These are phyloP conservation scores for Phytophthora tubulina DNA, from an alignment of 352 stramenopile species.

Conservation along the genomic window DNA sequence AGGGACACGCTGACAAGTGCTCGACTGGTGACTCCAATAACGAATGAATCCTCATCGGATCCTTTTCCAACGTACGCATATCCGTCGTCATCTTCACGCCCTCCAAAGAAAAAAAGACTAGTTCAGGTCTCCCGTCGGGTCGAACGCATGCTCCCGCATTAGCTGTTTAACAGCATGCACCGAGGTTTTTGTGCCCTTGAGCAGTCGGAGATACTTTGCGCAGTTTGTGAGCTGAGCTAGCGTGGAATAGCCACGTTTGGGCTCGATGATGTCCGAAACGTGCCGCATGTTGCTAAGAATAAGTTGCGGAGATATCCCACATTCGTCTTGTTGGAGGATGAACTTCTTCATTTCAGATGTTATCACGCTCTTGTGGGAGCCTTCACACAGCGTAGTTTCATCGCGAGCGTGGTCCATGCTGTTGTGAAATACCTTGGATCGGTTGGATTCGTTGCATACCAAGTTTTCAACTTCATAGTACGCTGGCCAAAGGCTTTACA, in stretches of 20 bases:
- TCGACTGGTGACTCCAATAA: slow-evolving; percentile 6
- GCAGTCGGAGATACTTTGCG: background rate
- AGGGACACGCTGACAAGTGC: background rate
- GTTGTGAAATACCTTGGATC: background rate
- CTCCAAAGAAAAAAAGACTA: slow-evolving; percentile 8
- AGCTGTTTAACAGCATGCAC: slow-evolving; percentile 1
- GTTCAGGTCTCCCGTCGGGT: slow-evolving; percentile 4
- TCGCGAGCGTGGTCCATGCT: background rate
- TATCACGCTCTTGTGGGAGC: background rate
- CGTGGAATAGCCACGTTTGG: background rate
- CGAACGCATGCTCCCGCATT: background rate
- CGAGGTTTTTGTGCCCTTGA: slow-evolving; percentile 9
- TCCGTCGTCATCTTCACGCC: background rate
- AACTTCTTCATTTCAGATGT: slow-evolving; percentile 21
- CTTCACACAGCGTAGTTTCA: background rate
- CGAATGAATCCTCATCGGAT: slow-evolving; percentile 10
- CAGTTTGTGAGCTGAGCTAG: slow-evolving; percentile 4
- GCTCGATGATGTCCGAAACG: background rate
- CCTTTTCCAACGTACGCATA: slow-evolving; percentile 7
- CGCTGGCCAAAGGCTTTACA: background rate
- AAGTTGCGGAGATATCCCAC: slow-evolving; percentile 4
- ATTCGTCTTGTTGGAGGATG: slow-evolving; percentile 15
- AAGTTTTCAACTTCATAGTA: background rate
- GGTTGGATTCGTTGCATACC: background rate
- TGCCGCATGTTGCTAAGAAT: slow-evolving; percentile 8